Percentiles rank a stretch among this genome's conserved stretches.
Evolutionary conservation across 768 basidiomycete genomes (phyloP).

Genomic region (Strobilomyces confusus): DNA sequence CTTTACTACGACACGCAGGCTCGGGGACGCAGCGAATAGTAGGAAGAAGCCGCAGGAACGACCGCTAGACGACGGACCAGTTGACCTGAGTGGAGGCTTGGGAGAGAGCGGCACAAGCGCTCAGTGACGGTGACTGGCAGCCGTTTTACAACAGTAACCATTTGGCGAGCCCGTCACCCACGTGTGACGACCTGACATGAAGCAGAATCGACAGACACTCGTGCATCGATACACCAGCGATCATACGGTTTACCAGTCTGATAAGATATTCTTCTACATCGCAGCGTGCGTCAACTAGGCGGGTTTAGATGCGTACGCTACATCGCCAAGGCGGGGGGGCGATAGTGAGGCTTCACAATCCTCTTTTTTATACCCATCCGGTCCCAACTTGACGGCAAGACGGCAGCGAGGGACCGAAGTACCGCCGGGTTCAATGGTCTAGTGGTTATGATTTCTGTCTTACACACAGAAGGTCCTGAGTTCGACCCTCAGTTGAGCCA

Average conservation of each 20-base stretch:
- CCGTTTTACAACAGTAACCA: slow-evolving; percentile 9
- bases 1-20: not conserved
- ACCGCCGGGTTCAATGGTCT: slow-evolving; percentile 47
- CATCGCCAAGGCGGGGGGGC: not conserved
- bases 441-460: slow-evolving; percentile 60
- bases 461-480: slow-evolving; percentile 40
- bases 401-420: rapidly evolving
- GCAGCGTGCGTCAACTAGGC: not conserved
- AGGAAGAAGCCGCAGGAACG: not conserved
- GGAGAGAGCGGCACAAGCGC: not conserved
- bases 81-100: not conserved
- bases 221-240: not conserved
- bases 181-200: slow-evolving; percentile 10
- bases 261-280: not conserved
- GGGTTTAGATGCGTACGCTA: not conserved
- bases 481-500: slow-evolving; percentile 45
- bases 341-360: not conserved
- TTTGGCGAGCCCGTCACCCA: slow-evolving; percentile 5
- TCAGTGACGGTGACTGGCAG: not conserved
- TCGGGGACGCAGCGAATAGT: not conserved
- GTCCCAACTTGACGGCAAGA: not conserved
- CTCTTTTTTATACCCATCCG: too few relatives aligned
- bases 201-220: not conserved
- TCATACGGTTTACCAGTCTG: not conserved
- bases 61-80: not conserved